Evolutionary conservation across 176 grass and related monocot genomes (phyloP), one percentile per base, ranked within the genome.

Genomic region (Metroxylon sagu): DNA sequence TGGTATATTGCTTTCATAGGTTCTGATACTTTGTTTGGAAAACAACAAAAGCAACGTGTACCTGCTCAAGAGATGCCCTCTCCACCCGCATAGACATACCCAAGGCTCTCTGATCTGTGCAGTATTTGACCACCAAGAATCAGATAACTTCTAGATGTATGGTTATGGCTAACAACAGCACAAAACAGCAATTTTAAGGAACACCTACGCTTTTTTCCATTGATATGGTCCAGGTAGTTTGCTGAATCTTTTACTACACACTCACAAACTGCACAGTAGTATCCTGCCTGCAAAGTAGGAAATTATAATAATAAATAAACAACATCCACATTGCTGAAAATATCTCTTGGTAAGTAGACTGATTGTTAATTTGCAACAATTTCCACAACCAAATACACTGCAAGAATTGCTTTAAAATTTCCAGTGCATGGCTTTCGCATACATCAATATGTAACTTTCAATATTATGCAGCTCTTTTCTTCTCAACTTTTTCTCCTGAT

Each of bases 41-140:
- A 43, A 43, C 35, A 39, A 39, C 35, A 2, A 52, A 16, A 50
- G 6, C 27, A 52, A 52, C 3, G 25, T 19, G 54, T 77, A 97
- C 93, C 76, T 97, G 93, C 67, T 91, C 80, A 54, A 97, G 93
- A 58, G 93, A 88, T 67, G 87, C 86, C 53, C 93, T 85, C 63
- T 97, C 93, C 70, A 92, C 87, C 61, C 93, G 84, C 93, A 97
- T 97, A 73, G 93, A 97, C 93, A 97, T 97, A 68, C 87, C 87
- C 69, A 92, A 76, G 62, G 93, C 93, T 89, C 93, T 90, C 56
- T 98, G 87, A 85, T 98, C 93, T 98, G 87, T 64, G 59, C 54
- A 66, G 69, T 35, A 50, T 28, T 30, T 30, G 30, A 25, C 26
- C 17, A 15, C 6, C 27, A 43, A 56, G 50, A 2, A 55, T 43